Base-by-base conservation (phyloP, 129 eudicot genomes). In the Logfia minima region DNA sequence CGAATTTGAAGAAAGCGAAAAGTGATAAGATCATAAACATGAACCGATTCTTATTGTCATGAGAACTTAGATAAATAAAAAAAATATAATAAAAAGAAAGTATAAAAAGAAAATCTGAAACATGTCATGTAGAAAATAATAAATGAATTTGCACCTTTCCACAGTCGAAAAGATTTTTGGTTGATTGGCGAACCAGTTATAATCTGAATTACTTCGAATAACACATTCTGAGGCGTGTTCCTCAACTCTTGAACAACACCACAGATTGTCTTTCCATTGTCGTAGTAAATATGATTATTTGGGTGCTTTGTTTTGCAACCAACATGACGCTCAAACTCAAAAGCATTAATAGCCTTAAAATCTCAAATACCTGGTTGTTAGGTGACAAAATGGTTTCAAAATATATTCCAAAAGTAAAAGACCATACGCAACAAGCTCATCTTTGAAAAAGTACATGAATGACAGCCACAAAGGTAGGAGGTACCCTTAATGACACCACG, bases 291-390 rank as follows among this genome's bases (percentile, higher is more conserved):
- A 83, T 88, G 92, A 88, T 88, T 88, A 75, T 88, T 88, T 67
- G 92, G 92, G 77, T 88, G 92, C 71, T 88, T 88, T 60, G 92
- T 85, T 83, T 88, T 88, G 80, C 92, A 85, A 52, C 87, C 86
- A 75, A 89, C 92, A 78, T 88, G 92, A 16, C 89, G 92, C 78
- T 88, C 92, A 74, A 88, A 88, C 83, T 85, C 92, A 76, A 70
- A 88, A 66, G 92, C 92, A 85, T 85, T 88, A 58, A 88, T 83
- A 31, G 85, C 87, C 92, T 88, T 64, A 26, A 80, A 51, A 77
- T 65, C 61, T 18, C 76, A 75, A 62, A 70, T 21, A 52, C 39
- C 45, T 29, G 71, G 52, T 1, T 29, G 81, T 75, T 88, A 82
- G 79, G 68, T 23, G 28, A 17, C 56, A 67, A 78, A 51, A 51